Conservation (phyloP, 345 rosid genomes). For the Aquilaria malaccensis region DNA sequence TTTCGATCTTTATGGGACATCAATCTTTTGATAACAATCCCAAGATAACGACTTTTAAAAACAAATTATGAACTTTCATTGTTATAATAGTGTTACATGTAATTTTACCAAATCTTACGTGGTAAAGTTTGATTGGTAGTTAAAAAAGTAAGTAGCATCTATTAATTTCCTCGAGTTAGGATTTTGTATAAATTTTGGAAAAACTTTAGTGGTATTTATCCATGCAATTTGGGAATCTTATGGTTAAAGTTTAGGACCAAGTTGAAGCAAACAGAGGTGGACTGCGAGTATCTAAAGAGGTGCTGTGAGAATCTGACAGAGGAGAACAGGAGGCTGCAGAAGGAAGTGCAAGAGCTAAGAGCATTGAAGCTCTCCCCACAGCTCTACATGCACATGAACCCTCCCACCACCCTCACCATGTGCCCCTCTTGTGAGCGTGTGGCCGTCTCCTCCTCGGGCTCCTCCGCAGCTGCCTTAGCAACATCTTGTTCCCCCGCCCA, state of each 20-base stretch:
- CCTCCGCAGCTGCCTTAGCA: conserved; percentile 21
- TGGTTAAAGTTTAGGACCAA: conserved; percentile 49
- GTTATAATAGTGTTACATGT: too few relatives aligned
- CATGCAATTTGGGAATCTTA: background rate
- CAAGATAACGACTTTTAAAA: too few relatives aligned
- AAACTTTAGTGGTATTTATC: background rate
- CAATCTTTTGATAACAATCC: too few relatives aligned
- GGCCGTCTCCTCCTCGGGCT: conserved; percentile 32
- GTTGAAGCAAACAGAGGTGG: conserved; percentile 88
- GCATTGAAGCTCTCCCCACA: conserved; percentile 79
- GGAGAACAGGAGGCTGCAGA: conserved; percentile 71
- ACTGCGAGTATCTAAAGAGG: conserved; percentile 69
- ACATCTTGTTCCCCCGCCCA: conserved; percentile 19
- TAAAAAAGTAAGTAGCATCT: too few relatives aligned
- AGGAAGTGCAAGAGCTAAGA: conserved; percentile 82
- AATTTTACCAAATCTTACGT: too few relatives aligned
- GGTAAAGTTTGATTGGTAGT: too few relatives aligned
- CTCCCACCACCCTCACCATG: conserved; percentile 88
- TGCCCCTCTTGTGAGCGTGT: conserved; percentile 87
- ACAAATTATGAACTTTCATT: too few relatives aligned
- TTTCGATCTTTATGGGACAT: too few relatives aligned
- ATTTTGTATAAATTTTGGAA: background rate
- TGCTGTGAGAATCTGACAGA: conserved; percentile 75
- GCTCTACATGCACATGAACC: conserved; percentile 79
- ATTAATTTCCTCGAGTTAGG: background rate